Evolutionary conservation across 2,329 filamentous ascomycete genomes (phyloP).

Genomic region (Penicillium brasilianum): DNA sequence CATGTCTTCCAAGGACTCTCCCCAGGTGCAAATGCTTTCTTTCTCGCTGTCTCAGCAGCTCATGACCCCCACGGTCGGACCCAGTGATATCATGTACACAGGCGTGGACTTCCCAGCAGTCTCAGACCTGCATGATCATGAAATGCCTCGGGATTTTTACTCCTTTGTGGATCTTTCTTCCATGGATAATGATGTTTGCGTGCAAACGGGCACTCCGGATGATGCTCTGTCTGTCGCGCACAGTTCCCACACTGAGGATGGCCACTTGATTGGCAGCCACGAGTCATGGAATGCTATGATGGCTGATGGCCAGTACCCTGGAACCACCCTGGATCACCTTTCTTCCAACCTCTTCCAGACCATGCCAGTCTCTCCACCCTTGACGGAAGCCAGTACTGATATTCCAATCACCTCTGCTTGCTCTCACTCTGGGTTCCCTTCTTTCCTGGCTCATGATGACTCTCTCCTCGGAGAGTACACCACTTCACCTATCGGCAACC

Average conservation of each 20-base stretch:
- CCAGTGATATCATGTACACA: constrained; percentile 47
- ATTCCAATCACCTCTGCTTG: constrained; percentile 48
- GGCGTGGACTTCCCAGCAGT: constrained; percentile 46
- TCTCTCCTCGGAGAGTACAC: constrained; percentile 44
- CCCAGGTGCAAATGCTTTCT: constrained; percentile 49
- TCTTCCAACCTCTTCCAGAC: constrained; percentile 43
- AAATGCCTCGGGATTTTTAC: constrained; percentile 48
- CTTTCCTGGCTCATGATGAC: constrained; percentile 46
- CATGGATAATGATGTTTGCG: constrained; percentile 48
- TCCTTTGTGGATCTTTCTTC: constrained; percentile 47
- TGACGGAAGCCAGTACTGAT: constrained; percentile 50
- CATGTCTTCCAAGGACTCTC: constrained; percentile 46
- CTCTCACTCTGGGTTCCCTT: constrained; percentile 45
- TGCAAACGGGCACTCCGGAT: constrained; percentile 43
- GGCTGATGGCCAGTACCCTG: constrained; percentile 41
- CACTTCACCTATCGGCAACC: constrained; percentile 40
- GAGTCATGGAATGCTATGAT: constrained; percentile 46
- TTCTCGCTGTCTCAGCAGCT: constrained; percentile 50
- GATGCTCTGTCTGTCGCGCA: constrained; percentile 46
- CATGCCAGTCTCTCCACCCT: constrained; percentile 49
- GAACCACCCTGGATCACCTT: constrained; percentile 43
- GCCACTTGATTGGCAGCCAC: constrained; percentile 38
- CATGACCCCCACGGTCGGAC: constrained; percentile 45
- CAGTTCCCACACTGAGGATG: constrained; percentile 45
- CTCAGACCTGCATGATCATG: constrained; percentile 45